Evolutionary conservation across 768 basidiomycete species (phyloP).

Genomic region (Amanita molliuscula): DNA sequence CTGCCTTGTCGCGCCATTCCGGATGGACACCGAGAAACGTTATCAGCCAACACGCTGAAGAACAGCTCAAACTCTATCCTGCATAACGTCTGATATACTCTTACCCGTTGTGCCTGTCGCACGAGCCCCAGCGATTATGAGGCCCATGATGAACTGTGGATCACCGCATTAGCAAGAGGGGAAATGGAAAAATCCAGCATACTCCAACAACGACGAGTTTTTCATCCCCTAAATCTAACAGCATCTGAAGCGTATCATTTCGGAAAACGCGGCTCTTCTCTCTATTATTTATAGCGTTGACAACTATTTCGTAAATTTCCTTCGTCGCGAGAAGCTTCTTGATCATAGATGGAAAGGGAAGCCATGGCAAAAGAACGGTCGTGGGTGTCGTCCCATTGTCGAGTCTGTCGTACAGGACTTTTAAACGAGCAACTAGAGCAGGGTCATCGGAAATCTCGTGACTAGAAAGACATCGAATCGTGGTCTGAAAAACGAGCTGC

Average conservation of each 20-base stretch:
- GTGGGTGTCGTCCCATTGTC: slow-evolving; percentile 65
- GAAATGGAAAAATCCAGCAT: slow-evolving; percentile 15
- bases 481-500: slow-evolving; percentile 66
- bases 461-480: slow-evolving; percentile 56
- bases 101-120: slow-evolving; percentile 67
- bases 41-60: slow-evolving; percentile 59
- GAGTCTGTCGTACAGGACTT: slow-evolving; percentile 54
- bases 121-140: slow-evolving; percentile 72
- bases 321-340: slow-evolving; percentile 65
- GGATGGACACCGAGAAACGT: slow-evolving; percentile 60
- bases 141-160: slow-evolving; percentile 68
- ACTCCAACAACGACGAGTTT: slow-evolving; percentile 62
- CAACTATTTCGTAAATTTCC: slow-evolving; percentile 63
- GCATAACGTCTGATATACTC: slow-evolving; percentile 10
- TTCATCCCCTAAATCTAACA: slow-evolving; percentile 63
- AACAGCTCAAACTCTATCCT: slow-evolving; percentile 6
- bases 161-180: slow-evolving; percentile 11
- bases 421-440: slow-evolving; percentile 48
- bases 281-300: slow-evolving; percentile 44
- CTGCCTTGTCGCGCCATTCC: slow-evolving; percentile 57
- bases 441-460: slow-evolving; percentile 63
- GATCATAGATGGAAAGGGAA: slow-evolving; percentile 65
- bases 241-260: slow-evolving; percentile 66
- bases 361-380: slow-evolving; percentile 66
- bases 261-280: slow-evolving; percentile 43